Conservation (phyloP, 2,329 filamentous ascomycete species). For the Gliomastix tumulicola region DNA sequence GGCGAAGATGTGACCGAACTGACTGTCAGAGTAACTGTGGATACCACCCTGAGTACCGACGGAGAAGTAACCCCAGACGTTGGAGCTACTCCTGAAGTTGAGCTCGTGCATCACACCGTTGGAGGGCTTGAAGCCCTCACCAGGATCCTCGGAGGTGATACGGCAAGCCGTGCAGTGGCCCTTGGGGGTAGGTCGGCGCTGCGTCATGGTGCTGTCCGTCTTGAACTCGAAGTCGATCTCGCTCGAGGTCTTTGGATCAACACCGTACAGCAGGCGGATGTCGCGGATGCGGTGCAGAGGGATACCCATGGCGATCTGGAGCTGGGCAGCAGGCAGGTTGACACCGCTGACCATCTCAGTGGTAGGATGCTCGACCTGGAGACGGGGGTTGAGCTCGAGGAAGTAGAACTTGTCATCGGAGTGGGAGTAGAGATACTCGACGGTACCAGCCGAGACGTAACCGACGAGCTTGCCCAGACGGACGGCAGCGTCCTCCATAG, state of each 20-base stretch:
- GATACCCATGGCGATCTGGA: slow-evolving; percentile 98
- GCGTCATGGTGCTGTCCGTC: slow-evolving; percentile 75
- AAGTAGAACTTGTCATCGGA: slow-evolving; percentile 99
- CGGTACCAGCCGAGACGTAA: slow-evolving; percentile 97
- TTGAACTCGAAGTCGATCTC: slow-evolving; percentile 97
- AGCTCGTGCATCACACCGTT: slow-evolving; percentile 98
- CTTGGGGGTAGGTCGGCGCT: slow-evolving; percentile 87
- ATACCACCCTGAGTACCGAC: slow-evolving; percentile 95
- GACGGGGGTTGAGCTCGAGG: slow-evolving; percentile 94
- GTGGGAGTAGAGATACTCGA: slow-evolving; percentile 98
- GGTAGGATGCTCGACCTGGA: slow-evolving; percentile 98
- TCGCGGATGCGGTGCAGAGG: slow-evolving; percentile 92
- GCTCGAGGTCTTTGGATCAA: slow-evolving; percentile 78
- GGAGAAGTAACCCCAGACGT: slow-evolving; percentile 99
- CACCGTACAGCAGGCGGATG: slow-evolving; percentile 92
- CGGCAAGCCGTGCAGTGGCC: slow-evolving; percentile 97
- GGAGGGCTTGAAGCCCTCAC: slow-evolving; percentile 98
- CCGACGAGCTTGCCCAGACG: slow-evolving; percentile 90
- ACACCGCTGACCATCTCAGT: slow-evolving; percentile 99
- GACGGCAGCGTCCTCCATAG: slow-evolving; percentile 95
- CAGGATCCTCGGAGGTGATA: slow-evolving; percentile 98
- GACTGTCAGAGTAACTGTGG: slow-evolving; percentile 97
- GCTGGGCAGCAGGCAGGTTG: slow-evolving; percentile 91
- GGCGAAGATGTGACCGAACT: slow-evolving; percentile 98
- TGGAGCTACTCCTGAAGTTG: slow-evolving; percentile 97